Evolutionary conservation across 371 early-diverging fungal species (phyloP), one percentile per base, ranked within the genome.

Genomic region (Nosema bombycis): DNA sequence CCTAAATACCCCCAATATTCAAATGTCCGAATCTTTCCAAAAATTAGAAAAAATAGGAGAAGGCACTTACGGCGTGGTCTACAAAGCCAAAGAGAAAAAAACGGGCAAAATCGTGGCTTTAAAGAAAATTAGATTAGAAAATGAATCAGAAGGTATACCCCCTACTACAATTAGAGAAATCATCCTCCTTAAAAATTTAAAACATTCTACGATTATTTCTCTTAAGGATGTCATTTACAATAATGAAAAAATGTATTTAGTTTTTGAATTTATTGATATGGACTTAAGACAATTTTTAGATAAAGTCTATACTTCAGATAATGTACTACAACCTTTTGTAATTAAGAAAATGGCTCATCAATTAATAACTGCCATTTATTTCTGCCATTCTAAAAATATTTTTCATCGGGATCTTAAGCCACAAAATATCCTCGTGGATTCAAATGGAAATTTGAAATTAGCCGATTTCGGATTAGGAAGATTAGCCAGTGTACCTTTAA

Each of bases 1-100:
- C n/a, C n/a, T n/a, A n/a, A n/a, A n/a, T n/a, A n/a, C n/a, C n/a
- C n/a, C n/a, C n/a, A n/a, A n/a, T n/a, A n/a, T n/a, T n/a, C n/a
- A n/a, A 28, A 74, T 70, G 81, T 74, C 77, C 34, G 81, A 82
- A 32, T 78, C 82, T 54, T 94, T 92, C 85, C 85, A 89, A 74
- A 90, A 91, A 66, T 85, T 90, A 57, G 93, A 94, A 83, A 93
- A 94, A 86, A 89, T 96, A 70, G 96, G 96, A 56, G 96, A 95
- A 88, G 97, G 99, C 37, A 97, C 99, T 30, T 99, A 99, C 83
- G 99, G 96, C n/a, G 93, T 92, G 4, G 98, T 99, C n/a, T 96
- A 90, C 89, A 96, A 95, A 88, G 98, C 95, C 78, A 89, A 90
- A 86, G 90, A 90, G 80, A 89, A 90, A 79, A 84, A 89, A 18